phyloP scores from a whole-genome alignment of 2,329 filamentous ascomycete genomes.

The Claviceps spartinae region DNA sequence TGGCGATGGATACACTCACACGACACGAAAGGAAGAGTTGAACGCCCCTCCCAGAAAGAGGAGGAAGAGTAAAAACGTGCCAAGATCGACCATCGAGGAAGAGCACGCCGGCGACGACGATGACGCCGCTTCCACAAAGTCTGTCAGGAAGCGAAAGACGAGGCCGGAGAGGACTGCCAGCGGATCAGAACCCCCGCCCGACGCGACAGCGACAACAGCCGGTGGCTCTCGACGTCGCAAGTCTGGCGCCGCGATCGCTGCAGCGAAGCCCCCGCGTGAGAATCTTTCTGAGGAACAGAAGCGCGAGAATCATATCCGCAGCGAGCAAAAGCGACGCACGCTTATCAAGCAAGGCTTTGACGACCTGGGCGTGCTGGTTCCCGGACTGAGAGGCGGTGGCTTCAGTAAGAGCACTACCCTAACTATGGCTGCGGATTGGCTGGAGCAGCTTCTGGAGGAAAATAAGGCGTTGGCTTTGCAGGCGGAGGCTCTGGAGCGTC shows the following conservation, averaged over 20 bases:
- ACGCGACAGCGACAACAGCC: conserved; percentile 15
- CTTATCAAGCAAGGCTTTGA: conserved; percentile 74
- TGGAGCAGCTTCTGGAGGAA: conserved; percentile 57
- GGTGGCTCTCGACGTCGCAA: conserved; percentile 35
- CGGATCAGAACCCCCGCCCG: conserved; percentile 19
- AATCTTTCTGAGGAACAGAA: conserved; percentile 76
- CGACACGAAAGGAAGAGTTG: conserved; percentile 22
- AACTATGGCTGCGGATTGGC: conserved; percentile 60
- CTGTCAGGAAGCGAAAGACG: conserved; percentile 32
- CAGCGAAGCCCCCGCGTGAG: conserved; percentile 39
- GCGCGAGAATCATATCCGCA: conserved; percentile 72
- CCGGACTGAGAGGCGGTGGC: conserved; percentile 57
- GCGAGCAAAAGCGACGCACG: conserved; percentile 74
- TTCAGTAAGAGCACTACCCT: conserved; percentile 77
- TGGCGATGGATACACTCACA: conserved; percentile 10
- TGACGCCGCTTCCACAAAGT: conserved; percentile 21
- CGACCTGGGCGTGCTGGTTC: conserved; percentile 63
- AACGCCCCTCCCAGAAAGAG: conserved; percentile 36
- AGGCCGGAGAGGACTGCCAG: conserved; percentile 24
- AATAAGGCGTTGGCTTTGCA: conserved; percentile 43
- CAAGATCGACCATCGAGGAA: conserved; percentile 18
- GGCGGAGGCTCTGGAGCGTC: not conserved
- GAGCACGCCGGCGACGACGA: conserved; percentile 24
- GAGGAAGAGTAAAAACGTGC: conserved; percentile 39
- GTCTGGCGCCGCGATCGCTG: conserved; percentile 25